Evolutionary conservation across 2,329 filamentous ascomycete species (phyloP), one percentile per base, ranked within the genome.

Genomic region (Monosporascus sp.): DNA sequence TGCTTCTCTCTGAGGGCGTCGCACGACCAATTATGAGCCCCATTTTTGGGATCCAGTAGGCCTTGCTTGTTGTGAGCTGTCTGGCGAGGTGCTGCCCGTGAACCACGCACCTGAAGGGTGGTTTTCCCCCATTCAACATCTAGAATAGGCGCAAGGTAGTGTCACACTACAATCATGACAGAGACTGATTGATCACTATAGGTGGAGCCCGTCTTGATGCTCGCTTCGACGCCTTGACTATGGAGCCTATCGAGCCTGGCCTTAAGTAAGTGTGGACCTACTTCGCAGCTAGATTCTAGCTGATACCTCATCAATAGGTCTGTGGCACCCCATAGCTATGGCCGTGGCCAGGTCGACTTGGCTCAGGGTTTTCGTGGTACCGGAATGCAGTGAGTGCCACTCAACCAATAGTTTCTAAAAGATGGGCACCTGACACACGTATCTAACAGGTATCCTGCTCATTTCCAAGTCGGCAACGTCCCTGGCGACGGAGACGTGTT

Each of bases 401-500:
- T 27, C 7, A 17, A 19, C 24, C n/a, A 20, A n/a, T n/a, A 7
- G 22, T n/a, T n/a, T 19, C 17, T 14, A 24, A 16, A n/a, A 26
- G 22, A 26, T 17, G 4, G 7, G 5, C 14, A 14, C 31, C 43
- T 46, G 24, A 31, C 22, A 7, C 22, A 9, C 22, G 26, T 8
- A 7, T 46, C 14, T n/a, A 7, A 26, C 11, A 60, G 55, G 26
- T 46, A 45, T 19, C 48, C 52, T 17, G 14, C 40, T 47, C 22
- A 37, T 24, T 61, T 61, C 46, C 58, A 59, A 40, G 24, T 60
- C 20, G 58, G 53, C 22, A 52, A 55, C 26, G 43, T 50, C 14
- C 37, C 50, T 26, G 52, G 54, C 37, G 59, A 61, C 26, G 59
- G 51, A 19, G 58, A 59, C 43, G 58, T 62, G 14, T 62, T 62